phyloP scores from a whole-genome alignment of 2,329 filamentous ascomycete genomes.

The Tolypocladium tropicale region DNA sequence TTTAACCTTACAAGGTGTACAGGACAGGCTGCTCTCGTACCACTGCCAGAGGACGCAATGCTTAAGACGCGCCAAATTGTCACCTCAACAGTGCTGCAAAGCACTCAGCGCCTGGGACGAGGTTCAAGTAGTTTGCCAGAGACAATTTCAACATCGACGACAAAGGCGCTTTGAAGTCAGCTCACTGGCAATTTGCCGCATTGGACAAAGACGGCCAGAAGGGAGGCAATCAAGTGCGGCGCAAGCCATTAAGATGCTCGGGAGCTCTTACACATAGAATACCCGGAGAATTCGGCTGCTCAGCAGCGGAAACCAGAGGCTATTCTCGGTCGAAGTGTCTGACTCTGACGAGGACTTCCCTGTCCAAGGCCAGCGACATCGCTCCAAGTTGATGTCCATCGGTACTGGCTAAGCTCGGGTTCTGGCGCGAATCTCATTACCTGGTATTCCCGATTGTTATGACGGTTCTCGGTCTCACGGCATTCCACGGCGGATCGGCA shows the following conservation, averaged over 20 bases:
- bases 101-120: slow-evolving; percentile 25
- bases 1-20: too few relatives aligned
- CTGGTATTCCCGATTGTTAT: slow-evolving; percentile 53
- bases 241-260: slow-evolving; percentile 62
- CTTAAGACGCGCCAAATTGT: too few relatives aligned
- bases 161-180: too few relatives aligned
- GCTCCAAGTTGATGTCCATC: too few relatives aligned
- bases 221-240: too few relatives aligned
- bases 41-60: too few relatives aligned
- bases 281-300: slow-evolving; percentile 35
- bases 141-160: slow-evolving; percentile 41
- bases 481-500: slow-evolving; percentile 23
- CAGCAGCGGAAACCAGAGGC: background rate
- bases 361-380: slow-evolving; percentile 32
- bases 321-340: background rate
- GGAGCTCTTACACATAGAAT: slow-evolving; percentile 52
- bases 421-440: background rate
- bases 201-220: slow-evolving; percentile 55
- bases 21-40: too few relatives aligned
- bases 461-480: slow-evolving; percentile 36
- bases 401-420: background rate
- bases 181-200: too few relatives aligned
- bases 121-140: slow-evolving; percentile 33
- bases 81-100: too few relatives aligned
- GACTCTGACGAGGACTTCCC: background rate